Conservation (phyloP, 2,329 filamentous ascomycete species). For the Calycina marina region DNA sequence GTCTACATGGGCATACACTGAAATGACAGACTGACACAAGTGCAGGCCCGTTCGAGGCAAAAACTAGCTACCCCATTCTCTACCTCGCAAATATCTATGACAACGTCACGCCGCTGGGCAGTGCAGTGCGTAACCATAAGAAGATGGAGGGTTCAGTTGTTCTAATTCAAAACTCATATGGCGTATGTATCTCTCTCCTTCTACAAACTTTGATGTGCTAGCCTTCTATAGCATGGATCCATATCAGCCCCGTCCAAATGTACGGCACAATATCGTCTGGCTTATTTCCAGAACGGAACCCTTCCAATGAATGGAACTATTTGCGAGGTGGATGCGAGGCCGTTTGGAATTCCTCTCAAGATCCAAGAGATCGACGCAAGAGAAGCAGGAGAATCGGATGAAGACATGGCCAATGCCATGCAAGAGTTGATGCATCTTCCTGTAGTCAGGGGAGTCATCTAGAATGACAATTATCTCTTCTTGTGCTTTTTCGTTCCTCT, state of each 20-base stretch:
- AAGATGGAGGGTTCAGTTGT: constrained; percentile 31
- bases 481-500: no score
- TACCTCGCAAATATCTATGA: constrained; percentile 25
- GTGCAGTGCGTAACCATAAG: constrained; percentile 20
- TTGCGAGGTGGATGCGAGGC: constrained; percentile 31
- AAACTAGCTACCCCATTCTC: constrained; percentile 24
- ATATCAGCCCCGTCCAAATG: constrained; percentile 24
- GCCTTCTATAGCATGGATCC: constrained; percentile 30
- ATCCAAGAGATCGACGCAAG: no score
- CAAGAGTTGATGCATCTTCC: no score
- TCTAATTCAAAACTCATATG: constrained; percentile 34
- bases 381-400: no score
- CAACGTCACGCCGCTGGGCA: constrained; percentile 23
- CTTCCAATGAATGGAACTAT: constrained; percentile 30
- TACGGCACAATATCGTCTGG: constrained; percentile 19
- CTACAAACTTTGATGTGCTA: background rate
- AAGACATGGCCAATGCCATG: no score
- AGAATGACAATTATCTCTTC: no score
- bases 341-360: no score
- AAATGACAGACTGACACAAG: no score
- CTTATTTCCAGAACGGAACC: constrained; percentile 27
- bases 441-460: no score
- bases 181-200: constrained; percentile 24
- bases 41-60: constrained; percentile 22
- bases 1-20: constrained; percentile 2